phyloP scores from a whole-genome alignment of 2,329 filamentous ascomycete genomes.

The Trichoderma pleuroti region DNA sequence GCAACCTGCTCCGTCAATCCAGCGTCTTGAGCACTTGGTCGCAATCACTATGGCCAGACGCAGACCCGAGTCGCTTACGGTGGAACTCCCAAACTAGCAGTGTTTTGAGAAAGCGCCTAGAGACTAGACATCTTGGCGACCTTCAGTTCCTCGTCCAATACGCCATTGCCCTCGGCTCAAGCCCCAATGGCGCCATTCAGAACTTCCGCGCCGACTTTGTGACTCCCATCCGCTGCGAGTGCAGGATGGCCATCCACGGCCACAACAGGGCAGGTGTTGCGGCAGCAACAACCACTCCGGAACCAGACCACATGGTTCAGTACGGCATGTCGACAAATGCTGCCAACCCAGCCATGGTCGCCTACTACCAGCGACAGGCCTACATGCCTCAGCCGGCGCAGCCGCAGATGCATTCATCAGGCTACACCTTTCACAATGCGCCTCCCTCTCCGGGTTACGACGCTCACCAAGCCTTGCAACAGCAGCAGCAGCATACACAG shows the following conservation, averaged over 20 bases:
- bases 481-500: not conserved
- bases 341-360: constrained; percentile 33
- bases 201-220: constrained; percentile 34
- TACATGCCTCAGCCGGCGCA: constrained; percentile 23
- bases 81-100: constrained; percentile 44
- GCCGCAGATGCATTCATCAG: constrained; percentile 19
- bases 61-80: constrained; percentile 33
- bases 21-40: constrained; percentile 39
- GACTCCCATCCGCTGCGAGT: constrained; percentile 36
- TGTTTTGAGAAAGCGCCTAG: constrained; percentile 42
- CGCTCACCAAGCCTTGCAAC: constrained; percentile 15
- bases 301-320: constrained; percentile 32
- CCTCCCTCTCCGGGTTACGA: constrained; percentile 18
- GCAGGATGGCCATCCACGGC: constrained; percentile 34
- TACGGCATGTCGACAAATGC: constrained; percentile 36
- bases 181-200: constrained; percentile 27
- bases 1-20: constrained; percentile 43
- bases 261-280: constrained; percentile 30
- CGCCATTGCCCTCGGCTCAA: constrained; percentile 37
- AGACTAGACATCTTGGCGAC: constrained; percentile 44
- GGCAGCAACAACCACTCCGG: constrained; percentile 27
- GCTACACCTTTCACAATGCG: constrained; percentile 16
- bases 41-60: constrained; percentile 34
- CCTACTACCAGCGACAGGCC: constrained; percentile 36
- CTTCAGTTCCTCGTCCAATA: constrained; percentile 38